These are phyloP conservation scores for Backusella australiensis DNA, from an alignment of 192 early-diverging fungal species.

Conservation along the genomic window DNA sequence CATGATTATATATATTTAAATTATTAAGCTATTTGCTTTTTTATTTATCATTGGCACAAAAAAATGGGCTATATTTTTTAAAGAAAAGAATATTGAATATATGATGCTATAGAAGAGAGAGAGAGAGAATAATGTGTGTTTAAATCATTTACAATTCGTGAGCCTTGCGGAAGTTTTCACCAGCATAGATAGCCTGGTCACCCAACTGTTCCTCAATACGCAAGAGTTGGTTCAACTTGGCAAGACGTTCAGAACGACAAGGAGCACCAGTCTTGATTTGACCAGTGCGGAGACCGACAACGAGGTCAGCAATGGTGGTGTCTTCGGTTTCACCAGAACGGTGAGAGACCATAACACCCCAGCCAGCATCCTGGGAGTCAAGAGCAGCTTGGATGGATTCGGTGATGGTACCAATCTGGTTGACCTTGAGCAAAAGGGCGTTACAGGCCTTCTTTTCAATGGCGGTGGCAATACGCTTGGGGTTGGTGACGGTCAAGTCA, in stretches of 20 bases:
- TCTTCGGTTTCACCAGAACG: conserved; percentile 99
- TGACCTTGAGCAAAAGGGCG: conserved; percentile 95
- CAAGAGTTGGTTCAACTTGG: conserved; percentile 99
- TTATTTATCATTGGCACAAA: background rate
- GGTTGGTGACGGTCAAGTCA: conserved; percentile 99
- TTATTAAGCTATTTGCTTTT: background rate
- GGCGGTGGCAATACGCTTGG: conserved; percentile 82
- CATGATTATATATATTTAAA: background rate
- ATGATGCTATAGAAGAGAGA: background rate
- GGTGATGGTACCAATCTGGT: conserved; percentile 97
- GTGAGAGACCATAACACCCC: conserved; percentile 99
- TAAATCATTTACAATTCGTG: conserved; percentile 49
- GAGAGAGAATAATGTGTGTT: background rate
- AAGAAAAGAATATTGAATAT: background rate
- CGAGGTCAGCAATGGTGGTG: conserved; percentile 94
- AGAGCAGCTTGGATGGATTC: conserved; percentile 89
- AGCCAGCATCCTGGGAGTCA: conserved; percentile 80
- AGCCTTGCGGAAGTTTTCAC: conserved; percentile 84
- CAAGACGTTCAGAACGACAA: conserved; percentile 93
- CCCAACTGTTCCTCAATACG: conserved; percentile 98
- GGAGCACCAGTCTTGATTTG: conserved; percentile 99
- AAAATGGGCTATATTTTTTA: background rate
- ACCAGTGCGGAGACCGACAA: conserved; percentile 91
- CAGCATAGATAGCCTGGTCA: conserved; percentile 90
- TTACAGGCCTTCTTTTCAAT: conserved; percentile 95